Evolutionary conservation across 1,284 basidiomycete species (phyloP), one percentile per base, ranked within the genome.

Genomic region (Salmacisia buchloeana): DNA sequence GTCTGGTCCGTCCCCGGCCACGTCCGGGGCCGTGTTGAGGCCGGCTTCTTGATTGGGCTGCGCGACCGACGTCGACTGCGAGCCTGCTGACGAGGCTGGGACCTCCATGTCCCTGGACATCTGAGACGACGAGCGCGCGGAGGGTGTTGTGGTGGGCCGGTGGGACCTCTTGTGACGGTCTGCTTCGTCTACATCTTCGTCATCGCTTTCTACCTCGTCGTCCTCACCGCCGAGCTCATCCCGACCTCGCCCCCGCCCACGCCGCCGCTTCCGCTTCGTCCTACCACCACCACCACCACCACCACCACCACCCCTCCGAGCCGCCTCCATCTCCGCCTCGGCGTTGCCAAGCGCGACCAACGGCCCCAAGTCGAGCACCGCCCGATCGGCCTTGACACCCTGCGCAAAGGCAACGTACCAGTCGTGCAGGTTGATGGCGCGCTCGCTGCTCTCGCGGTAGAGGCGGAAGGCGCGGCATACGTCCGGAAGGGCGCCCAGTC

Each of bases 361-460:
- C 45, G 13, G 45, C 23, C 23, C 15, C 7, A 25, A 25, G 13
- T 9, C 7, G 7, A 35, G 54, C 33, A 52, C 15, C 9, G 46
- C 46, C 5, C 31, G 29, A 2, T 36, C 18, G 10, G 35, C 31
- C 31, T 71, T 66, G 12, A 76, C 59, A 21, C 61, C 65, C 59
- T 74, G 69, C 57, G 65, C 62, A 63, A 77, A 78, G 1, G 74
- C 74, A 18, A 73, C 70, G 58, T 61, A 76, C 76, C 76, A 78
- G 57, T 78, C 75, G 2, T 72, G 72, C 4, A 78, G 61, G 33
- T 77, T 78, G 60, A 78, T 71, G 63, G 76, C 68, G 60, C 73
- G 71, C 31, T 43, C 29, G 41, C 71, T 70, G 23, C 70, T 67
- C 39, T 76, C 71, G n/a, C 69, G 58, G 56, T 77, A 78, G 31